These are phyloP conservation scores for Rhypophila decipiens DNA, from an alignment of 495 filamentous ascomycete species.

Conservation along the genomic window DNA sequence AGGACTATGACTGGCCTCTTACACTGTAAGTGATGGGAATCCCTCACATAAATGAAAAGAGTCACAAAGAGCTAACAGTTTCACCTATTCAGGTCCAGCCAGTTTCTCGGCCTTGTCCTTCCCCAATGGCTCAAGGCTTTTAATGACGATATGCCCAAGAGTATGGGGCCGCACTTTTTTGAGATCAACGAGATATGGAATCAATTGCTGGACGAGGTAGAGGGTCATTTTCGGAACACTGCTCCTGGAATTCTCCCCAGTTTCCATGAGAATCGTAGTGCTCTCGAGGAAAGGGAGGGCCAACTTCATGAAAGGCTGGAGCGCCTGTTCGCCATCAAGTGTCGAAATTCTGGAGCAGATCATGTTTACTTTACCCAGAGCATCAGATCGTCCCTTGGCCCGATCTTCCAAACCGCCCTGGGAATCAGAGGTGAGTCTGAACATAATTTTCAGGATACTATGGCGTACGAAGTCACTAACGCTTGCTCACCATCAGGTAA, in stretches of 20 bases:
- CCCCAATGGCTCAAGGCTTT: conserved; percentile 7
- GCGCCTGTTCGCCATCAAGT: not conserved
- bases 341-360: not conserved
- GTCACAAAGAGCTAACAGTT: not conserved
- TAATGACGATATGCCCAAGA: conserved; percentile 1
- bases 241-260: conserved; percentile 5
- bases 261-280: not conserved
- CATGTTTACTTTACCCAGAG: conserved; percentile 3
- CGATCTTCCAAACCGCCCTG: conserved; percentile 1
- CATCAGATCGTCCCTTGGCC: not conserved
- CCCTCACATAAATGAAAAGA: not conserved
- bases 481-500: too few species aligned
- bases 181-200: conserved; percentile 6
- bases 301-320: conserved; percentile 1
- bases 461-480: too few species aligned
- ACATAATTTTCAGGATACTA: not conserved
- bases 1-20: conserved; percentile 10
- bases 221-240: not conserved
- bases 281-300: not conserved
- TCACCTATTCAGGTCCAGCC: not conserved
- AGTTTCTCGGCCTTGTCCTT: not conserved
- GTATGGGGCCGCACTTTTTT: not conserved
- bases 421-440: conserved; percentile 1
- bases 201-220: conserved; percentile 6
- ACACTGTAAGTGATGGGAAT: not conserved